Evolutionary conservation across 2,329 filamentous ascomycete species (phyloP), one percentile per base, ranked within the genome.

Genomic region (Fusarium hainanense): DNA sequence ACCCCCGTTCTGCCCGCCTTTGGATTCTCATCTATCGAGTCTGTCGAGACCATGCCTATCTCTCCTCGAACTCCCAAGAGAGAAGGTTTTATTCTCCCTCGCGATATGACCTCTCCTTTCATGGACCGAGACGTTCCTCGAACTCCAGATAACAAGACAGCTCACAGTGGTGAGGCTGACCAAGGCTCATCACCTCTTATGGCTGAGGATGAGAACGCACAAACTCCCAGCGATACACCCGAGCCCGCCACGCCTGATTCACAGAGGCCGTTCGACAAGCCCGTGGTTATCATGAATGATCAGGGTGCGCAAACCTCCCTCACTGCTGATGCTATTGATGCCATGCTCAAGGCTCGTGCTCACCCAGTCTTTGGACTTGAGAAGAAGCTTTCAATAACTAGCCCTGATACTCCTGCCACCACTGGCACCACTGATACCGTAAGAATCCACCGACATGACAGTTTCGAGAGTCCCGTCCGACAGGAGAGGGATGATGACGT

Each of bases 281-380:
- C 69, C 23, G 54, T 77, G 23, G 66, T 81, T 42, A 78, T 81
- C 57, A 91, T 85, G 65, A 82, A 85, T 21, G 93, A 97, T 74
- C 90, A 92, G 70, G 88, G 90, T 55, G 91, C 92, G 16, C 95
- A 98, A 80, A 98, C 94, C 25, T 85, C 91, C 41, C 84, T 98
- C 30, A 97, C 93, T n/a, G 88, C 92, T 0, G 88, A 92, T 51
- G 90, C 92, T 58, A 93, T 97, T 68, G 94, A 97, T 71, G 87
- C 89, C 58, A 85, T 97, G 75, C 81, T 97, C 58, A 86, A 87
- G 70, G 84, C 85, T 21, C 69, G 71, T 42, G 49, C 68, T 27
- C 72, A 62, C 13, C 56, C 63, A 28, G 58, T 51, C 11, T 65
- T 69, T n/a, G 73, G 71, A 14, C 77, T 80, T 16, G 76, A 77